Conservation (phyloP, 1,284 basidiomycete genomes). For the Cerrena zonata region DNA sequence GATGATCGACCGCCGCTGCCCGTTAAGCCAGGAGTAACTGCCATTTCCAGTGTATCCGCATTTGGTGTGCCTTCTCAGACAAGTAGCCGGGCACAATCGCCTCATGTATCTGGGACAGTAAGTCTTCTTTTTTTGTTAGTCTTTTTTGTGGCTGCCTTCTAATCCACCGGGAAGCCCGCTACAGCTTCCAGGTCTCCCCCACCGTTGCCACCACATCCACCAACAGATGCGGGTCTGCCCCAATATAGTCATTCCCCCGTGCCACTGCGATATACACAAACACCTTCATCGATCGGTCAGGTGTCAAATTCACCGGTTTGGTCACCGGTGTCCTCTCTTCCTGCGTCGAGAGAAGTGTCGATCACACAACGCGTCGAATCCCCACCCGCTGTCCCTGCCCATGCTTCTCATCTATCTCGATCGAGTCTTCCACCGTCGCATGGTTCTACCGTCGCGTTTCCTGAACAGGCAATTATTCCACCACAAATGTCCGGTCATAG, state of each 20-base stretch:
- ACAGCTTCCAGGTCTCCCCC: slow-evolving; percentile 28
- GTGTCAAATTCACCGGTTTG: slow-evolving; percentile 10
- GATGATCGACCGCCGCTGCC: slow-evolving; percentile 40
- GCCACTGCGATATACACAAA: slow-evolving; percentile 23
- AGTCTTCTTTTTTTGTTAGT: slow-evolving; percentile 10
- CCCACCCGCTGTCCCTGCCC: not conserved
- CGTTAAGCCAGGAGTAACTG: slow-evolving; percentile 37
- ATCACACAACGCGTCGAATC: not conserved
- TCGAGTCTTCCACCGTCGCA: not conserved
- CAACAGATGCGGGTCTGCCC: slow-evolving; percentile 16
- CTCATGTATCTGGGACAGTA: slow-evolving; percentile 14
- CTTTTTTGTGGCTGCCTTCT: not conserved
- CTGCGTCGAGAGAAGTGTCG: too few relatives aligned
- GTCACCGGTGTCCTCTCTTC: slow-evolving; percentile 6
- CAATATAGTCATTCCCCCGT: slow-evolving; percentile 17
- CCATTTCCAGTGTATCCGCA: slow-evolving; percentile 10
- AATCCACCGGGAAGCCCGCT: slow-evolving; percentile 11
- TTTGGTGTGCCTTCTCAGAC: slow-evolving; percentile 5
- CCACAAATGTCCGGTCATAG: not conserved
- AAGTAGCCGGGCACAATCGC: slow-evolving; percentile 8
- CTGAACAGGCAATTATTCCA: not conserved
- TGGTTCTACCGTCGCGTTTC: not conserved
- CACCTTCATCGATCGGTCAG: slow-evolving; percentile 6
- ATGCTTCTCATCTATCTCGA: not conserved
- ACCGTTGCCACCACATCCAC: slow-evolving; percentile 30